Evolutionary conservation across 2,329 filamentous ascomycete species (phyloP).

Genomic region (Colletotrichum camelliae): DNA sequence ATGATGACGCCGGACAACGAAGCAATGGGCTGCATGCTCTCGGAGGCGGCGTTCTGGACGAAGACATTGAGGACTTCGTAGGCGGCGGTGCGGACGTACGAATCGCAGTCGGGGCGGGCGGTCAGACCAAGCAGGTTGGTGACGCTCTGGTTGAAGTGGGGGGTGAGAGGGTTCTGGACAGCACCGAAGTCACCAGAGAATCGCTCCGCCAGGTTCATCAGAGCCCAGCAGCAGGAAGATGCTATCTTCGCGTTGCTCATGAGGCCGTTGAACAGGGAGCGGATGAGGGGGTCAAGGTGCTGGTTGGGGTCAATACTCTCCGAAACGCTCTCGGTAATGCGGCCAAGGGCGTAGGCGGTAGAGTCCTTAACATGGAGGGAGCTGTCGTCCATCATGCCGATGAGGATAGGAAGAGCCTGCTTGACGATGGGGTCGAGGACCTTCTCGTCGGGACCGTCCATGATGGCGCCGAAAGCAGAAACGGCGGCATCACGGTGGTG

Average conservation of each 20-base stretch:
- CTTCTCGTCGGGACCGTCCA: constrained; percentile 96
- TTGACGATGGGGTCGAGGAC: constrained; percentile 93
- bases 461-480: constrained; percentile 96
- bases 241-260: constrained; percentile 96
- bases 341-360: constrained; percentile 92
- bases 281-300: constrained; percentile 85
- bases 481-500: constrained; percentile 94
- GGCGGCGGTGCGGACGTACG: constrained; percentile 88
- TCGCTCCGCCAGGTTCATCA: constrained; percentile 97
- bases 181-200: constrained; percentile 88
- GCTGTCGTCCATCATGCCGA: constrained; percentile 88
- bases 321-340: constrained; percentile 92
- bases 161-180: constrained; percentile 80
- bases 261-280: constrained; percentile 87
- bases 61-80: constrained; percentile 98
- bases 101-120: constrained; percentile 81
- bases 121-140: constrained; percentile 85
- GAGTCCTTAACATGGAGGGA: constrained; percentile 94
- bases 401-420: constrained; percentile 89
- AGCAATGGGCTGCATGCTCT: constrained; percentile 82
- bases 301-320: constrained; percentile 86
- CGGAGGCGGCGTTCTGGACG: constrained; percentile 86
- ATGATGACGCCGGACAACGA: constrained; percentile 87
- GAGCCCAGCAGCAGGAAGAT: constrained; percentile 96
- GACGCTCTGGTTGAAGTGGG: constrained; percentile 93